Evolutionary conservation across 2,329 filamentous ascomycete genomes (phyloP), one percentile per base, ranked within the genome.

Genomic region (Talaromyces sp.): DNA sequence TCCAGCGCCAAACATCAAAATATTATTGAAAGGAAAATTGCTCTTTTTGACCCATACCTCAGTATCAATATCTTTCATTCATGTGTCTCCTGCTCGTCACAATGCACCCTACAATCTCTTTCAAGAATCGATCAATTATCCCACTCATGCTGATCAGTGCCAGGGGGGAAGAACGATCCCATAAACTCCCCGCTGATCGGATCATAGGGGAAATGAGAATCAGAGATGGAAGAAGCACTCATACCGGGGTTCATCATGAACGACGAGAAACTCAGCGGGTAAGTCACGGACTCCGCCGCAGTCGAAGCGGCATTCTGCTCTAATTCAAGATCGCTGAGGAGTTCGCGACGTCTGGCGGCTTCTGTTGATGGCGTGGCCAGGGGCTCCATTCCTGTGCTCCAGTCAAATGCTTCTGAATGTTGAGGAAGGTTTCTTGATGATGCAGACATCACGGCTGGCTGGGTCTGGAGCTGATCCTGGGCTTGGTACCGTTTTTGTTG

Each of bases 111-210:
- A 3, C 9, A 8, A 37, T 37, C 13, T 7, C 35, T 8, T 3
- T 35, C 50, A 62, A 43, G 19, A 63, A 61, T 31, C 54, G 58
- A 47, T 65, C 31, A 67, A 13, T 68, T 65, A 35, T 70, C 69
- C 73, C 71, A 77, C 9, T 67, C 60, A 5, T 70, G 67, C 60
- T 65, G 62, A 11, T 70, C 69, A 60, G 75, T 73, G 6, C 73
- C 64, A 3, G 64, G 50, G 48, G 76, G 76, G 67, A 78, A 78
- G 68, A 77, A 78, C n/a, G 76, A 76, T 22, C 73, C 70, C 62
- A 78, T 77, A 33, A 78, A 78, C 60, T 77, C 75, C 16, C 75
- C 75, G 35, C 70, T 74, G 62, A 78, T 77, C 6, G 76, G 75
- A 60, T 78, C 76, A 64, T 78, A 78, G 10, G 76, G 76, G 66